These are phyloP conservation scores for Cyclotella sp. DNA, from an alignment of 108 stramenopile genomes.

Conservation along the genomic window DNA sequence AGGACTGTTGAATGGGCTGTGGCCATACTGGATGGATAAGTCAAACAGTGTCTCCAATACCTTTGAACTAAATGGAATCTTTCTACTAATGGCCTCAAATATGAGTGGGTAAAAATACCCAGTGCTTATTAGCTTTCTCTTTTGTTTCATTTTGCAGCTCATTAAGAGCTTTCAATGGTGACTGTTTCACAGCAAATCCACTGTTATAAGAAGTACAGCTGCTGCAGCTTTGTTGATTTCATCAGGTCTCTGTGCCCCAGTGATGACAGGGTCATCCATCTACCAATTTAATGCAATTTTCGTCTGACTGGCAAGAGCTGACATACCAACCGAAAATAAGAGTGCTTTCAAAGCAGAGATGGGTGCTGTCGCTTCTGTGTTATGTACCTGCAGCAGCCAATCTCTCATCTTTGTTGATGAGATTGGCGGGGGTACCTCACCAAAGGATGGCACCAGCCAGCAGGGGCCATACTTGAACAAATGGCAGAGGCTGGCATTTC, in stretches of 20 bases:
- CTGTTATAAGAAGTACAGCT: slow-evolving; percentile 92
- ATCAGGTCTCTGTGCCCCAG: slow-evolving; percentile 88
- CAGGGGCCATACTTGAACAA: slow-evolving; percentile 84
- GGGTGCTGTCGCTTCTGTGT: slow-evolving; percentile 90
- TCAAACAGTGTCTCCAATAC: slow-evolving; percentile 70
- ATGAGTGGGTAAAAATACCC: slow-evolving; percentile 87
- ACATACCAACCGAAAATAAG: slow-evolving; percentile 91
- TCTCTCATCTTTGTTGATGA: slow-evolving; percentile 96
- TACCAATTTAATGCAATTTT: slow-evolving; percentile 90
- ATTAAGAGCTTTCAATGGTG: neutral
- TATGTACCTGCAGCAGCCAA: slow-evolving; percentile 75
- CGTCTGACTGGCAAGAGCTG: slow-evolving; percentile 88
- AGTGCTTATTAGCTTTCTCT: neutral
- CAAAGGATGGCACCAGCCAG: slow-evolving; percentile 84
- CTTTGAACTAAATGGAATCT: slow-evolving; percentile 76
- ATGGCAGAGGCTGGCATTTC: slow-evolving; percentile 69
- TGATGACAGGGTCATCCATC: slow-evolving; percentile 56
- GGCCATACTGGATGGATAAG: slow-evolving; percentile 90
- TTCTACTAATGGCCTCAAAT: slow-evolving; percentile 96
- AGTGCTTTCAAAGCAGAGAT: slow-evolving; percentile 95
- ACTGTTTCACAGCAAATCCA: slow-evolving; percentile 39
- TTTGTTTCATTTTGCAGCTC: neutral
- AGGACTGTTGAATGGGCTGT: slow-evolving; percentile 63
- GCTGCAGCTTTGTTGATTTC: slow-evolving; percentile 88
- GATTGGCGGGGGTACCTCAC: slow-evolving; percentile 94